Conservation (phyloP, 768 basidiomycete species). For the Tephrocybe sp. region DNA sequence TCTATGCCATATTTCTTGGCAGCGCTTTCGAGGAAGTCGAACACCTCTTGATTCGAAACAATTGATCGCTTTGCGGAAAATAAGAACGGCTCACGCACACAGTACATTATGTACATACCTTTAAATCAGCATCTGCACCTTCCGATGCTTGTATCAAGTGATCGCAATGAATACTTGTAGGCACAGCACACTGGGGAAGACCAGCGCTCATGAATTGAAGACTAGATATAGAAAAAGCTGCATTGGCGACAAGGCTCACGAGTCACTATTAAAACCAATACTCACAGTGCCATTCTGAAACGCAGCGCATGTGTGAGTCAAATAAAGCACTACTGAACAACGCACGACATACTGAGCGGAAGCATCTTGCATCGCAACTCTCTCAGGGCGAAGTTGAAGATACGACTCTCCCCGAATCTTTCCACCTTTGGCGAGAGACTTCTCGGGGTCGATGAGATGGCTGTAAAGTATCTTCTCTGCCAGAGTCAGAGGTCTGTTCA, state of each 20-base stretch:
- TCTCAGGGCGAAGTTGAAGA: slow-evolving; percentile 85
- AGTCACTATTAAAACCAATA: slow-evolving; percentile 9
- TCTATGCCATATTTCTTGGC: slow-evolving; percentile 92
- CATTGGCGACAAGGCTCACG: background rate
- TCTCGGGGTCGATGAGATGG: slow-evolving; percentile 80
- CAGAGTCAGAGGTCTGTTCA: slow-evolving; percentile 84
- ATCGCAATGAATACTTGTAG: slow-evolving; percentile 94
- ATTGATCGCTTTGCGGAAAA: slow-evolving; percentile 63
- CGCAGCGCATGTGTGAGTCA: slow-evolving; percentile 7
- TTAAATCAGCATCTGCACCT: slow-evolving; percentile 82
- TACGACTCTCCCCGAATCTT: slow-evolving; percentile 84
- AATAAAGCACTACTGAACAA: background rate
- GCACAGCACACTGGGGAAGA: slow-evolving; percentile 78
- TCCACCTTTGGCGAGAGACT: slow-evolving; percentile 59
- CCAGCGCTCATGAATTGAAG: slow-evolving; percentile 99
- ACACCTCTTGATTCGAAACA: slow-evolving; percentile 90
- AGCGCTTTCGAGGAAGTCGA: slow-evolving; percentile 94
- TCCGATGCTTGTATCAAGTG: slow-evolving; percentile 94
- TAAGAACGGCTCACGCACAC: background rate
- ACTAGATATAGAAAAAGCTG: slow-evolving; percentile 39
- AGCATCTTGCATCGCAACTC: slow-evolving; percentile 98
- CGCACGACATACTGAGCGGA: slow-evolving; percentile 70
- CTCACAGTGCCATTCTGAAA: slow-evolving; percentile 79
- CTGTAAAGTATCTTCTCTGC: slow-evolving; percentile 98
- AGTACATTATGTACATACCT: slow-evolving; percentile 42